Evolutionary conservation across 495 filamentous ascomycete genomes (phyloP), one percentile per base, ranked within the genome.

Genomic region (Xylaria palmicola): DNA sequence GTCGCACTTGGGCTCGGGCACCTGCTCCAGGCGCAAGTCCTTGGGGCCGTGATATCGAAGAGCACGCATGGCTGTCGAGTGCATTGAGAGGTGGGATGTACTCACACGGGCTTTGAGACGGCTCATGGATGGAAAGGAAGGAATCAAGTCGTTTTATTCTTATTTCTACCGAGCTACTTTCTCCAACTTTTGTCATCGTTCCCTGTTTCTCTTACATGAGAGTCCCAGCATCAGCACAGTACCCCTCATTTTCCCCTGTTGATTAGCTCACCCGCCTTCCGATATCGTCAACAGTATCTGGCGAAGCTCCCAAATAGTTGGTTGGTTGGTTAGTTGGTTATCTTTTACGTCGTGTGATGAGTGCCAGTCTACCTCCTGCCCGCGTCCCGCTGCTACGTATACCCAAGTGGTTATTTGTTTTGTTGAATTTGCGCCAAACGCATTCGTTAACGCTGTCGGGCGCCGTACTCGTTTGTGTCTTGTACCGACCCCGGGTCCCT

Each of bases 31-130:
- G 19, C 77, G 66, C 30, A 80, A 66, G 51, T 80, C 77, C 64
- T 76, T 70, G 26, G 70, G 73, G 27, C 77, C 77, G 52, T 78
- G 73, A 51, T 70, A 80, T 51, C 73, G 58, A 51, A 71, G 73
- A 20, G 75, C 77, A 53, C 70, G 66, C 77, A 80, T 80, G 6
- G 36, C 24, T 2, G 17, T 41, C 24, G 19, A 29, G 51, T 12
- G 15, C 1, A 13, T 55, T 19, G 6, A 30, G 17, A 36, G 13
- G 30, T n/a, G 7, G 41, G 48, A 36, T 20, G n/a, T 50, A 12
- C 34, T 55, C 12, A 7, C 27, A n/a, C 1, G n/a, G 8, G 29
- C 4, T n/a, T 10, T 41, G 20, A 6, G 7, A 29, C 4, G n/a
- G 15, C 36, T 37, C 15, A 43, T 8, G 24, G 20, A 15, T 10